Percentiles rank a stretch among this genome's conserved stretches.
phyloP scores from a whole-genome alignment of 179 eudicot species.

The Heliamphora pulchella region DNA sequence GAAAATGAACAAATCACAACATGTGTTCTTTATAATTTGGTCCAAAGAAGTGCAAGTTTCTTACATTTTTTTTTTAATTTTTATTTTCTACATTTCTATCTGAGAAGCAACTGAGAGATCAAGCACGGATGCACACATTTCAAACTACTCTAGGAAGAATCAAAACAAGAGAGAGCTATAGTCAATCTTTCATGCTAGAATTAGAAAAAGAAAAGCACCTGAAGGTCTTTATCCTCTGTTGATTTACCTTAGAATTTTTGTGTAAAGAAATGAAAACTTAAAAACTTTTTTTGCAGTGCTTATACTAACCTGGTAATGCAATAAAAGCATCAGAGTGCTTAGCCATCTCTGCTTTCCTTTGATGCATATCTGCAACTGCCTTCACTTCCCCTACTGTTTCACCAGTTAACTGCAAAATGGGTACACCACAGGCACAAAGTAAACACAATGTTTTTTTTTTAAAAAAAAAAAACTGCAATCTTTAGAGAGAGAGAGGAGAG shows the following conservation, averaged over 20 bases:
- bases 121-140: not conserved
- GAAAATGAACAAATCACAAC: not conserved
- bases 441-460: too few species aligned
- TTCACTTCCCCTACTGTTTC: slow-evolving; percentile 70
- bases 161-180: slow-evolving; percentile 2
- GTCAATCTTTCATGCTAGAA: slow-evolving; percentile 8
- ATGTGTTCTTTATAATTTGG: not conserved
- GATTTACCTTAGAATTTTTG: slow-evolving; percentile 17
- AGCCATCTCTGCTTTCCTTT: slow-evolving; percentile 97
- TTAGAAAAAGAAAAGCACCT: slow-evolving; percentile 15
- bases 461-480: slow-evolving; percentile 6
- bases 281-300: slow-evolving; percentile 16
- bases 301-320: slow-evolving; percentile 77
- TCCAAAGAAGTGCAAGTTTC: not conserved
- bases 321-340: slow-evolving; percentile 81
- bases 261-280: not conserved
- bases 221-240: not conserved
- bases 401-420: slow-evolving; percentile 54
- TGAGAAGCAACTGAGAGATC: not conserved
- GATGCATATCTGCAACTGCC: slow-evolving; percentile 74
- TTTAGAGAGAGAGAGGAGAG: slow-evolving; percentile 2
- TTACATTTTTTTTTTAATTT: not conserved
- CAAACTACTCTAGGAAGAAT: not conserved
- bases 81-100: not conserved
- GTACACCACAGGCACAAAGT: not conserved